Evolutionary conservation across 805 yeast genomes (phyloP), one percentile per base, ranked within the genome.

Genomic region (Metschnikowia amazonensis): DNA sequence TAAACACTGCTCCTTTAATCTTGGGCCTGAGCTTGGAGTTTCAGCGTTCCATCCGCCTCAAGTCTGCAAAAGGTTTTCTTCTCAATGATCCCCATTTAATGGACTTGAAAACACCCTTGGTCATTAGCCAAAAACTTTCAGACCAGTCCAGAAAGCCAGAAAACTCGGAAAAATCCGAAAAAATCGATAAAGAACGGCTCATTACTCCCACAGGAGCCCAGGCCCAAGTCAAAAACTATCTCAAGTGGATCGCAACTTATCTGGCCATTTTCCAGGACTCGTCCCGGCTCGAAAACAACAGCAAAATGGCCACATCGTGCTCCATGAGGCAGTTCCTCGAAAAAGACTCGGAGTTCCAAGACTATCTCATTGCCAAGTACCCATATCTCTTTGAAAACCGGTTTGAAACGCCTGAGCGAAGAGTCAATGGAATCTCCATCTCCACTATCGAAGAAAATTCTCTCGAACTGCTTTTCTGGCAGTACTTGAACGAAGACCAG

Each of bases 311-410:
- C 0, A 74, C 84, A 0, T 53, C 76, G 5, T 80, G 79, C 63
- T 77, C 75, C 25, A 62, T 84, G 48, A 67, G 75, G 29, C 84
- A 82, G 53, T 82, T 77, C 56, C 74, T 75, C 60, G 84, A 80
- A 41, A 79, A 78, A 48, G 80, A 81, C 46, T 58, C 68, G 46
- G 66, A 66, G 56, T 67, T 75, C 62, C 66, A 66, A 59, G 65
- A 66, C 47, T 59, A 53, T 34, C 47, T 65, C 3, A 48, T 65
- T 2, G 57, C 38, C 5, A 39, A 39, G 18, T 48, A 31, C 25
- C 40, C 21, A 8, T 23, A 28, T 21, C 24, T 21, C 5, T 36
- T 28, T 13, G 36, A 20, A 35, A 27, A 28, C n/a, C 35, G 33
- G 27, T 30, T 42, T 7, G 40, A 34, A 10, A 33, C 27, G 16